Conservation (phyloP, 2,329 filamentous ascomycete genomes). For the Parastagonospora avenae region DNA sequence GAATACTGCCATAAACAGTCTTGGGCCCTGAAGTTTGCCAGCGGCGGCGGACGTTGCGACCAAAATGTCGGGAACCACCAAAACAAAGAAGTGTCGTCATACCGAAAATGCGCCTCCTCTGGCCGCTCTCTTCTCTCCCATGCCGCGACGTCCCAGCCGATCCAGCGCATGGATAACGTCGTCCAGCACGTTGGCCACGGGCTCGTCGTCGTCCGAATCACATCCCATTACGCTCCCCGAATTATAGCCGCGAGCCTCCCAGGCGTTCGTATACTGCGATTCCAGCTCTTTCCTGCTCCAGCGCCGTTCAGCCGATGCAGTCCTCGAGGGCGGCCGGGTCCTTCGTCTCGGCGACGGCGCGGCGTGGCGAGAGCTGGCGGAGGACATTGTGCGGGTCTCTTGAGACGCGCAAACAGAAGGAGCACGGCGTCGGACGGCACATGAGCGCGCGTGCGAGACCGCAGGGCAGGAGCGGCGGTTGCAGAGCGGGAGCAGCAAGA, state of each 20-base stretch:
- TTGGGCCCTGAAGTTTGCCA: slow-evolving; percentile 10
- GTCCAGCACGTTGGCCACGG: slow-evolving; percentile 28
- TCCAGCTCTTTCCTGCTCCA: slow-evolving; percentile 19
- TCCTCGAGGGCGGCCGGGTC: slow-evolving; percentile 41
- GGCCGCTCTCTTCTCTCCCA: slow-evolving; percentile 20
- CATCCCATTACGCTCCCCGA: slow-evolving; percentile 22
- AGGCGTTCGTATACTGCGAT: slow-evolving; percentile 6
- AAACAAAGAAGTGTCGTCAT: slow-evolving; percentile 37
- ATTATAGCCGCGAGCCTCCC: slow-evolving; percentile 18
- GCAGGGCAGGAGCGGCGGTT: slow-evolving; percentile 11
- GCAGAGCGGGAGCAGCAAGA: background rate
- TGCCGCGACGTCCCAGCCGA: slow-evolving; percentile 33
- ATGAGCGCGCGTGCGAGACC: slow-evolving; percentile 41
- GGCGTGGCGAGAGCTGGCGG: slow-evolving; percentile 40
- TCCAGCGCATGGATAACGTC: slow-evolving; percentile 35
- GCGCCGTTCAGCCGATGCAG: slow-evolving; percentile 37
- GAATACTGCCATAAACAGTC: slow-evolving; percentile 6
- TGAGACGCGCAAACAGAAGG: slow-evolving; percentile 43
- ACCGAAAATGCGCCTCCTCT: slow-evolving; percentile 35
- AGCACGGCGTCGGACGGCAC: slow-evolving; percentile 43
- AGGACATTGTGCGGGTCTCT: slow-evolving; percentile 42
- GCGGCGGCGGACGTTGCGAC: slow-evolving; percentile 6
- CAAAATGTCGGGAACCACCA: slow-evolving; percentile 25
- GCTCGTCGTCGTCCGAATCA: slow-evolving; percentile 31
- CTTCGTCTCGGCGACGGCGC: slow-evolving; percentile 41